Base-by-base conservation (phyloP, 768 basidiomycete species). In the Fistulinella prunicolor region DNA sequence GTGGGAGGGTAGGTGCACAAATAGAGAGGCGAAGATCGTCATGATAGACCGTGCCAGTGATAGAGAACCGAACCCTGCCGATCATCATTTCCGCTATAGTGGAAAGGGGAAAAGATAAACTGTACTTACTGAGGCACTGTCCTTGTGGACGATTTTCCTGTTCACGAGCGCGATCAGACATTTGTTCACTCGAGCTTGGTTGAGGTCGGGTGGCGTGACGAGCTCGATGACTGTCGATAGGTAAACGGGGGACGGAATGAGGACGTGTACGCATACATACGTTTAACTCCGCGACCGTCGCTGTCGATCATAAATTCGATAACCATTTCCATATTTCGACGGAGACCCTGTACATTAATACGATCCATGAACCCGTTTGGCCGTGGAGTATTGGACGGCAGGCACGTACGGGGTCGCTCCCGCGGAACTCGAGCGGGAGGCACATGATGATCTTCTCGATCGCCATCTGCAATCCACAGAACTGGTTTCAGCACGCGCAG, bases 111-210 rank as follows among this genome's bases (percentile, higher is more conserved):
- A 9, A 1, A 9, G 7, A 35, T 0, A 13, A 8, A 2, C 2
- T 0, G 7, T 30, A 57, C 81, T 42, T 48, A 84, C 83, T 2
- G 82, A 78, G 41, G 70, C 72, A 41, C 75, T 88, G 36, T 88
- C 83, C 66, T 94, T 94, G 47, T 72, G 74, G 1, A 93, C 88
- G 17, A 89, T 77, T 62, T 94, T 95, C 41, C 89, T 78, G 61
- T 86, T 86, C 4, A 94, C 92, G 7, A 97, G 73, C 2, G 92
- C 90, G 44, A 97, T 92, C 30, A 97, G 74, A 57, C 92, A 95
- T 64, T 92, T 94, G 67, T 96, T 95, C 35, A 92, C 94, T 36
- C 89, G 78, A 8, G 92, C 87, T 71, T 95, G 93, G 44, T 85
- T 89, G 30, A 95, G 77, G 53, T 92, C 89, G 0, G 91, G 89